Base-by-base conservation (phyloP, 257 asterid species). In the Ehretia macrophylla region DNA sequence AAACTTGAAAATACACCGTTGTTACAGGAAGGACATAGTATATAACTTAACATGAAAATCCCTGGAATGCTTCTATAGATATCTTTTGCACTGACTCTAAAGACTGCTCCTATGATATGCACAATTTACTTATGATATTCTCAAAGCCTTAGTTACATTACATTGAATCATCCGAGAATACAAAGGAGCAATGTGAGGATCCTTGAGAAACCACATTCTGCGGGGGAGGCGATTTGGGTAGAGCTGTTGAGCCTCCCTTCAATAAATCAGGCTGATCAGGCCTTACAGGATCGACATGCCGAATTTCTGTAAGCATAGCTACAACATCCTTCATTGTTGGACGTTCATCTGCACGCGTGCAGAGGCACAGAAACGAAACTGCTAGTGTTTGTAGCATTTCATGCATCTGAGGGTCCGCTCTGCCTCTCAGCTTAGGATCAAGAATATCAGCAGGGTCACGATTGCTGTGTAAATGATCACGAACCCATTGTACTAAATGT, bases 311-410 rank as follows among this genome's bases (percentile, higher is more conserved):
- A 44, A 92, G 87, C 99, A 92, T 88, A 22, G 99, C 97, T 63
- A 88, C 97, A 0, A 88, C 87, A 64, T 92, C 99, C 78, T 87
- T 92, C 99, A 88, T 92, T 77, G 71, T 79, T 4, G 97, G 97
- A 10, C 99, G 92, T 27, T 84, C 94, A 42, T 83, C 77, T 1
- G 90, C 77, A 0, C 94, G 82, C 0, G 78, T 60, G 67, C 90
- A 75, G 42, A 88, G 81, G 66, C 99, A 92, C 49, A 88, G 79
- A 68, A 88, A 88, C 0, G 99, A 89, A 48, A 92, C 95, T 14
- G 97, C 95, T 58, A 92, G 44, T 12, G 95, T 84, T 59, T 92
- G 99, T 32, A 88, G 85, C 99, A 92, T 88, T 74, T 92, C 99
- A 16, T 92, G 99, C 88, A 86, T 83, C 66, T 88, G 88, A 14